Base-by-base conservation (phyloP, 129 eudicot genomes). In the Arctium lappa region DNA sequence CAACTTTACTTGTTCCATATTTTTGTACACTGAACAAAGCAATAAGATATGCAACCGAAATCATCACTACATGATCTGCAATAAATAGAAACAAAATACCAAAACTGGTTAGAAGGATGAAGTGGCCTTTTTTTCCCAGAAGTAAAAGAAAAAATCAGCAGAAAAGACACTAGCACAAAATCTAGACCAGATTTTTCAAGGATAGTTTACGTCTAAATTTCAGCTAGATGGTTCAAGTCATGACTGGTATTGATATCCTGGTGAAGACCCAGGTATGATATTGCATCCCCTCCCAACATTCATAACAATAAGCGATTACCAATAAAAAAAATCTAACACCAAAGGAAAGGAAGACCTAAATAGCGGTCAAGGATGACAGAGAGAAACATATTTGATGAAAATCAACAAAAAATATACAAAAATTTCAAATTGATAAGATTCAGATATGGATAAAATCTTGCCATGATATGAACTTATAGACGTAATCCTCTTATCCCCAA, bases 1-100 rank as follows among this genome's bases (percentile, higher is more conserved):
- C 99, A 84, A 93, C 93, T 91, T 95, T 95, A 83, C 99, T 95
- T 83, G 99, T 95, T 78, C 97, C 99, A 76, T 93, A 95, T 80
- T 86, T 93, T 78, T 95, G 99, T 82, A 93, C 90, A 85, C 97
- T 93, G 90, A 95, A 95, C 76, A 95, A 73, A 81, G 91, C 84
- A 74, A 95, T 80, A 79, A 95, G 99, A 86, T 87, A 90, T 79
- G 97, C 97, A 56, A 95, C 94, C 48, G 97, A 92, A 80, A 95
- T 88, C 94, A 90, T 93, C 91, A 91, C 91, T 48, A 91, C 93
- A 13, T 89, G 91, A 85, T 90, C 99, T 95, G 99, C 97, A 85
- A 77, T 27, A 79, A 4, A 46, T 72, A 74, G 65, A 81, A 79
- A 65, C 18, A 56, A 68, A 68, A 56, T 65, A 62, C 38, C 36